Evolutionary conservation across 148 eudicot species (phyloP).

Genomic region (Heliosperma pusillum): DNA sequence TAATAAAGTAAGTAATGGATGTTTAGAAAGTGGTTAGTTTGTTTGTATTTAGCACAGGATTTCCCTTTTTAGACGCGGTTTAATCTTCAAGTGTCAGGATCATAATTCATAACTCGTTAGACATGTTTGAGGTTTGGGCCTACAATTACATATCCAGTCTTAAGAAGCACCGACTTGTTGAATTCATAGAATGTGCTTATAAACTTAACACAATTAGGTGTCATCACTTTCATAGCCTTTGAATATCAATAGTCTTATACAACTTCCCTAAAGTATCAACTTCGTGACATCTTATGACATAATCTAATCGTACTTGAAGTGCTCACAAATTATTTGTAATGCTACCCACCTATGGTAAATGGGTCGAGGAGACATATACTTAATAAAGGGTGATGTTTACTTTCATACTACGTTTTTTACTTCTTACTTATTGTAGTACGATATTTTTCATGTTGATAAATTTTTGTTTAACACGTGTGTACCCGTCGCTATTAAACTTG

Average conservation of each 20-base stretch:
- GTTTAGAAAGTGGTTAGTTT: background rate
- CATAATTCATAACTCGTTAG: background rate
- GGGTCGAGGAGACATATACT: too few species aligned
- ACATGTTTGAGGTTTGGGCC: background rate
- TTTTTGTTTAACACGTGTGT: too few species aligned
- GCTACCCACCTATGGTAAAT: too few species aligned
- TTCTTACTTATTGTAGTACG: too few species aligned
- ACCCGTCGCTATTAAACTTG: too few species aligned
- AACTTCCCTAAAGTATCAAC: background rate
- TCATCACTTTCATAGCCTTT: conserved; percentile 1
- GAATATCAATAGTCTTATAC: background rate
- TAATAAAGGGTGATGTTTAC: too few species aligned
- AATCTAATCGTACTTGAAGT: background rate
- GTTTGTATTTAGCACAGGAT: conserved; percentile 9
- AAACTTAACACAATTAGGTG: background rate
- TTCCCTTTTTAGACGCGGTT: conserved; percentile 17
- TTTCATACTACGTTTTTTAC: too few species aligned
- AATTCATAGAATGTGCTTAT: conserved; percentile 11
- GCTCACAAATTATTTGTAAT: too few species aligned
- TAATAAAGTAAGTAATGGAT: conserved; percentile 12
- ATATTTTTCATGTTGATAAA: too few species aligned
- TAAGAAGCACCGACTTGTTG: conserved; percentile 7
- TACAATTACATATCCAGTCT: background rate
- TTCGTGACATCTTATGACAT: background rate
- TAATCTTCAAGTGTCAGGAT: conserved; percentile 4